phyloP scores from a whole-genome alignment of 2,329 filamentous ascomycete genomes.

The Biscogniauxia sp. region DNA sequence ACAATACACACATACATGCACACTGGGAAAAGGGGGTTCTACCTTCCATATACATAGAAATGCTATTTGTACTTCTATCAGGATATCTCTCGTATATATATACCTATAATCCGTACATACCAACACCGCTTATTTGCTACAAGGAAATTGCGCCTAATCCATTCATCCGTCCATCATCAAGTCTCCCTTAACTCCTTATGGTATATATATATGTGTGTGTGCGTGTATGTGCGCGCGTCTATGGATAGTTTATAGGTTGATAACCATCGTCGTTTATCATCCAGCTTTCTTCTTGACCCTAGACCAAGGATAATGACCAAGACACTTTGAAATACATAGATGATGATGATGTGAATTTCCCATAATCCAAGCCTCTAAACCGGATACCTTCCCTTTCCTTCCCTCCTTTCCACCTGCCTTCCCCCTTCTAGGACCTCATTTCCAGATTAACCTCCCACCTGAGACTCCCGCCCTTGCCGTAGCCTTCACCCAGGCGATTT shows the following conservation, averaged over 20 bases:
- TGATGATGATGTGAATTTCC: too few relatives aligned
- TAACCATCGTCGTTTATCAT: not conserved
- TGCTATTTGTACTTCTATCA: not conserved
- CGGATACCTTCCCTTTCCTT: too few relatives aligned
- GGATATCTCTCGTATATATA: not conserved
- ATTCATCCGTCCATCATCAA: too few relatives aligned
- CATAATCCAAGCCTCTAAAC: not conserved
- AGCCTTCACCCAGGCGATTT: constrained; percentile 83
- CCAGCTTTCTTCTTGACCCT: not conserved
- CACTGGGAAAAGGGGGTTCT: too few relatives aligned
- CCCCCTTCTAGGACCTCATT: constrained; percentile 45
- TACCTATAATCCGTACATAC: not conserved
- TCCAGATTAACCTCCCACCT: constrained; percentile 94
- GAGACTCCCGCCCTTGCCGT: constrained; percentile 73
- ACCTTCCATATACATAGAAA: not conserved
- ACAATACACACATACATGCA: too few relatives aligned
- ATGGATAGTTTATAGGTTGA: not conserved
- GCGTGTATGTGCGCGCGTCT: not conserved
- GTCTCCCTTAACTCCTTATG: not conserved
- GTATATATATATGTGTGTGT: not conserved
- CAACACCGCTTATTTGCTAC: not conserved
- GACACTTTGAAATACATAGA: not conserved
- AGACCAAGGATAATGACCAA: not conserved
- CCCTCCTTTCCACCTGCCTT: not conserved
- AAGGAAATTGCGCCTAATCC: not conserved